A percentile compares a stretch with the other conserved stretches of the same genome.
These are phyloP conservation scores for Rhodotorula taiwanensis DNA, from an alignment of 768 basidiomycete genomes.

Conservation along the genomic window DNA sequence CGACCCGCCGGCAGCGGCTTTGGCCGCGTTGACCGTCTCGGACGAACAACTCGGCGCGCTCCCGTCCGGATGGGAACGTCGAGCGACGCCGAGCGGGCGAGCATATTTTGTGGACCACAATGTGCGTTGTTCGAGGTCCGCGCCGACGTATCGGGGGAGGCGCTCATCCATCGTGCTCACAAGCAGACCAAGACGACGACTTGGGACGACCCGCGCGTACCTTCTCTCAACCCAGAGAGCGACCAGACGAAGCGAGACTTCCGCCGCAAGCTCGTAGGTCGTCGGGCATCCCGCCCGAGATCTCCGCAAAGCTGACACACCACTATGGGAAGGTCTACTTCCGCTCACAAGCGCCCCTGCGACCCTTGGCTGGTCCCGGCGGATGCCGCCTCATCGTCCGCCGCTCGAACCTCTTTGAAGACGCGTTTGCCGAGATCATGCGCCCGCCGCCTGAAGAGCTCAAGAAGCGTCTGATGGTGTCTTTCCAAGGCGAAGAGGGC, in stretches of 20 bases:
- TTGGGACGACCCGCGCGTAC: conserved; percentile 96
- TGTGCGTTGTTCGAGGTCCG: too few species aligned
- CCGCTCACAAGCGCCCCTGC: conserved; percentile 94
- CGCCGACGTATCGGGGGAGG: too few species aligned
- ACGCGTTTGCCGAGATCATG: conserved; percentile 99
- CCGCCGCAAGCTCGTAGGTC: conserved; percentile 78
- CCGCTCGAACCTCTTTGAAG: conserved; percentile 95
- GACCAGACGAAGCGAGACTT: conserved; percentile 99
- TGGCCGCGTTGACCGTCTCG: background rate
- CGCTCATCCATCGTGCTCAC: too few species aligned
- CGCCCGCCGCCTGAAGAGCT: conserved; percentile 90
- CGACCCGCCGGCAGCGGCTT: too few species aligned
- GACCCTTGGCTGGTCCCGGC: conserved; percentile 70
- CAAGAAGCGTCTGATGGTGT: conserved; percentile 98
- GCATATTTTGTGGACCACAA: conserved; percentile 99
- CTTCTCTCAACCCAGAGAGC: conserved; percentile 87
- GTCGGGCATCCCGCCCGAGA: too few species aligned
- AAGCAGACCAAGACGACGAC: conserved; percentile 79
- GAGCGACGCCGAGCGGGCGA: conserved; percentile 88
- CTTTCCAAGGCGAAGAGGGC: conserved; percentile 79
- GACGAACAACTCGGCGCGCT: conserved; percentile 77
- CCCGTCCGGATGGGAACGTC: conserved; percentile 99
- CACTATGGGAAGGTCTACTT: conserved; percentile 83
- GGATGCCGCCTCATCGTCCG: conserved; percentile 98
- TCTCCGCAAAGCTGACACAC: too few species aligned